These are phyloP conservation scores for Centaurea solstitialis DNA, from an alignment of 129 eudicot species.

Conservation along the genomic window DNA sequence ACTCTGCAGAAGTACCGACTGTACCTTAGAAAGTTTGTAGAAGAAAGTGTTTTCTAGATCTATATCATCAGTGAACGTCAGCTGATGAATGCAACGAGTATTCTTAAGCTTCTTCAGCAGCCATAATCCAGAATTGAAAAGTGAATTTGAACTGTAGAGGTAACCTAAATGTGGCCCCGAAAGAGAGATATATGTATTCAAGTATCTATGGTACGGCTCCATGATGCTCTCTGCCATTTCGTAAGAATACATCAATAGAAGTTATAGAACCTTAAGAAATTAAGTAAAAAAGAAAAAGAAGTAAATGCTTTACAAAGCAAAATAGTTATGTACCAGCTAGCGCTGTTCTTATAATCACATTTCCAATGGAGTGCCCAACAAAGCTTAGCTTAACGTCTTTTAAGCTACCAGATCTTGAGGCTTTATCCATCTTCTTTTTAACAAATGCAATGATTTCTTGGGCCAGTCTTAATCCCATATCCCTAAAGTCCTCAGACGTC, in stretches of 20 bases:
- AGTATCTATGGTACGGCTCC: conserved; percentile 92
- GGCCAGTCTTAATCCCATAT: conserved; percentile 95
- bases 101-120: conserved; percentile 91
- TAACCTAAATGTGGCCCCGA: conserved; percentile 99
- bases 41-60: conserved; percentile 89
- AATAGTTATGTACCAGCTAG: conserved; percentile 59
- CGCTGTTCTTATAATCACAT: conserved; percentile 88
- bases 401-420: conserved; percentile 71
- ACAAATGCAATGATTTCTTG: conserved; percentile 87
- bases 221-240: conserved; percentile 72
- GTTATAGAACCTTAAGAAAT: conserved; percentile 6
- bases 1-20: not conserved
- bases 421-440: conserved; percentile 97
- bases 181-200: conserved; percentile 81
- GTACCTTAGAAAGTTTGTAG: conserved; percentile 90
- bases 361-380: conserved; percentile 99
- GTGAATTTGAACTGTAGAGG: conserved; percentile 92
- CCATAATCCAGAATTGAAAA: conserved; percentile 97
- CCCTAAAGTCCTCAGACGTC: conserved; percentile 95
- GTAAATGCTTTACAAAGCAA: not conserved
- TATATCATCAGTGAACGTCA: conserved; percentile 87
- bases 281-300: not conserved
- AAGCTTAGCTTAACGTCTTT: conserved; percentile 84
- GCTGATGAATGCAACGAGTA: conserved; percentile 95
- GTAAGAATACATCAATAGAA: conserved; percentile 24